Conservation (phyloP, 2,329 filamentous ascomycete genomes). For the Neopestalotiopsis rosae region DNA sequence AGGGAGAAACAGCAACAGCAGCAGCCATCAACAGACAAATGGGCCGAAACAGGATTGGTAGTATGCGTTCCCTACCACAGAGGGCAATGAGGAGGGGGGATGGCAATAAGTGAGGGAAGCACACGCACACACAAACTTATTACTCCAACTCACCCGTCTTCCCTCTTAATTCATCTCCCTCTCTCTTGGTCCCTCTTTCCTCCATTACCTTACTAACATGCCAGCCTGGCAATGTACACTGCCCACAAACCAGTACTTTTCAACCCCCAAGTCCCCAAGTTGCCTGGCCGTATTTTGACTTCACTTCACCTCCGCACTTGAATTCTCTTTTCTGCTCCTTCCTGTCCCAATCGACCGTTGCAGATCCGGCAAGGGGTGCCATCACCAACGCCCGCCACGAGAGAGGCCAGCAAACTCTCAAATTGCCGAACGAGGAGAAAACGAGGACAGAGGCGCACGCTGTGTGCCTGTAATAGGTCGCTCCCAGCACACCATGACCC, state of each 20-base stretch:
- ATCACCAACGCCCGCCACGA: background rate
- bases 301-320: constrained; percentile 12
- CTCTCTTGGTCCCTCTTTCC: background rate
- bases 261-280: background rate
- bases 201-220: background rate
- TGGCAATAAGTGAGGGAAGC: background rate
- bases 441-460: background rate
- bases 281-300: constrained; percentile 15
- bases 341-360: background rate
- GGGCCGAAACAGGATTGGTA: background rate
- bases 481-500: background rate
- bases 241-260: constrained; percentile 4
- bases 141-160: background rate
- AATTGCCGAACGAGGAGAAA: background rate
- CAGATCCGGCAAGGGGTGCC: background rate
- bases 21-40: background rate
- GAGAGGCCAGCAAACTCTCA: background rate
- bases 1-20: background rate
- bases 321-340: background rate
- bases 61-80: too few species aligned
- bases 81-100: too few species aligned
- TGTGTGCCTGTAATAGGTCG: background rate
- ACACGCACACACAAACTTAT: background rate
- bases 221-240: background rate
- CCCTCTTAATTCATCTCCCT: background rate